Conservation (phyloP, 1,284 basidiomycete genomes). For the Earliella scabrosa region DNA sequence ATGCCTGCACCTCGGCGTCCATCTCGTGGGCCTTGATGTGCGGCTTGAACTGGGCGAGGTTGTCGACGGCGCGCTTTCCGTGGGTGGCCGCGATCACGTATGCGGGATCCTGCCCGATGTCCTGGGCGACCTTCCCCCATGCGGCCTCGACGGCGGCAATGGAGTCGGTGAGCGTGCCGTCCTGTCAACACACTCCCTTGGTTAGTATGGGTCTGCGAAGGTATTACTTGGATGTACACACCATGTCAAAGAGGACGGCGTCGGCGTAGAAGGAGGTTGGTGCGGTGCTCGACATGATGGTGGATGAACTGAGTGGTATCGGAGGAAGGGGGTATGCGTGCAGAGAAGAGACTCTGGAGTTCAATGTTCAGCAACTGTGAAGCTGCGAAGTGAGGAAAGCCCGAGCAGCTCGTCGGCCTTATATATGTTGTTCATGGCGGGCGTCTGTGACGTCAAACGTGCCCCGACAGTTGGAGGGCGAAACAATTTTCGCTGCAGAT, state of each 20-base stretch:
- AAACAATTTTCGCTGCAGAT: slow-evolving; percentile 9
- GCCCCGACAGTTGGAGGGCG: slow-evolving; percentile 1
- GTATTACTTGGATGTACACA: slow-evolving; percentile 34
- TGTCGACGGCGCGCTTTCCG: slow-evolving; percentile 70
- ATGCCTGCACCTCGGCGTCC: slow-evolving; percentile 67
- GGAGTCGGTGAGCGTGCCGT: slow-evolving; percentile 76
- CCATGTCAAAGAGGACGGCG: slow-evolving; percentile 79
- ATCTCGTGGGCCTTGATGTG: slow-evolving; percentile 60
- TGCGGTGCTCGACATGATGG: slow-evolving; percentile 10
- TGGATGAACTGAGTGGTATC: slow-evolving; percentile 5
- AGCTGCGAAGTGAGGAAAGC: slow-evolving; percentile 16
- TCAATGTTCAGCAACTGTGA: slow-evolving; percentile 1
- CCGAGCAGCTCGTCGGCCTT: not conserved
- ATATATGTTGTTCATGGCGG: slow-evolving; percentile 7
- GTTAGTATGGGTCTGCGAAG: slow-evolving; percentile 10
- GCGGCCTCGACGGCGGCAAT: slow-evolving; percentile 81
- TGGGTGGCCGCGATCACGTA: slow-evolving; percentile 76
- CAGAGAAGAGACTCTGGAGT: slow-evolving; percentile 3
- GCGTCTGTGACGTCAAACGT: slow-evolving; percentile 17
- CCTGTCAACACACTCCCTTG: slow-evolving; percentile 42
- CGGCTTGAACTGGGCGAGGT: slow-evolving; percentile 43
- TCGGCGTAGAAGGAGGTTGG: slow-evolving; percentile 51
- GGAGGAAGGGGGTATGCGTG: not conserved
- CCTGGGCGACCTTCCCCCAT: slow-evolving; percentile 75
- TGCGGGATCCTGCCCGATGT: slow-evolving; percentile 68